These are phyloP conservation scores for Picea glauca DNA, from an alignment of 75 land plant species.

Conservation along the genomic window DNA sequence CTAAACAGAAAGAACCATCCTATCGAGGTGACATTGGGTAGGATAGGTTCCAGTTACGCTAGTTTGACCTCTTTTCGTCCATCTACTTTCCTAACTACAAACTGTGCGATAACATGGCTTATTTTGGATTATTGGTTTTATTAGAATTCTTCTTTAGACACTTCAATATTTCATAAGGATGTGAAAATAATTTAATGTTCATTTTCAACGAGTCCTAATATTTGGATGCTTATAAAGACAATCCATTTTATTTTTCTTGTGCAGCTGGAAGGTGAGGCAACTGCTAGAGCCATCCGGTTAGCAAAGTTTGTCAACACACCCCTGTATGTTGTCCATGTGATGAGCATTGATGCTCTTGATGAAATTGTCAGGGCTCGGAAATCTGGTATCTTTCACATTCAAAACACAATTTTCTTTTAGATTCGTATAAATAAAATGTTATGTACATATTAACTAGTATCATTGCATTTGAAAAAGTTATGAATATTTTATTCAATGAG, in stretches of 20 bases:
- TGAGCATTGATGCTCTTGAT: conserved; percentile 98
- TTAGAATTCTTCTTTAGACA: neutral
- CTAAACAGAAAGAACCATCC: too few relatives aligned
- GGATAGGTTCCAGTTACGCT: too few relatives aligned
- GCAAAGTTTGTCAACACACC: conserved; percentile 95
- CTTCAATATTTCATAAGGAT: neutral
- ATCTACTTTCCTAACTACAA: too few relatives aligned
- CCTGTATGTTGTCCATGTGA: conserved; percentile 98
- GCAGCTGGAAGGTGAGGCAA: conserved; percentile 98
- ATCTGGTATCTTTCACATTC: conserved; percentile 45
- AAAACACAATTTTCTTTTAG: neutral
- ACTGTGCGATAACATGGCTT: too few relatives aligned
- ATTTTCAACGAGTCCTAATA: neutral
- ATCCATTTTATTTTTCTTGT: neutral
- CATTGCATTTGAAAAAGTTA: neutral
- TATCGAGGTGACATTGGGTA: too few relatives aligned
- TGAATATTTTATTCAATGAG: neutral
- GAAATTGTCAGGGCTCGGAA: conserved; percentile 89
- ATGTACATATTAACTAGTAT: neutral
- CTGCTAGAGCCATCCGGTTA: conserved; percentile 86
- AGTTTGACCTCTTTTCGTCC: too few relatives aligned
- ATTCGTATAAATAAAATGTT: neutral
- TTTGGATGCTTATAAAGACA: neutral
- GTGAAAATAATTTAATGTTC: neutral
- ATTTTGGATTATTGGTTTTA: too few relatives aligned